Base-by-base conservation (phyloP, 306 rosid genomes). In the Cicer bijugum region DNA sequence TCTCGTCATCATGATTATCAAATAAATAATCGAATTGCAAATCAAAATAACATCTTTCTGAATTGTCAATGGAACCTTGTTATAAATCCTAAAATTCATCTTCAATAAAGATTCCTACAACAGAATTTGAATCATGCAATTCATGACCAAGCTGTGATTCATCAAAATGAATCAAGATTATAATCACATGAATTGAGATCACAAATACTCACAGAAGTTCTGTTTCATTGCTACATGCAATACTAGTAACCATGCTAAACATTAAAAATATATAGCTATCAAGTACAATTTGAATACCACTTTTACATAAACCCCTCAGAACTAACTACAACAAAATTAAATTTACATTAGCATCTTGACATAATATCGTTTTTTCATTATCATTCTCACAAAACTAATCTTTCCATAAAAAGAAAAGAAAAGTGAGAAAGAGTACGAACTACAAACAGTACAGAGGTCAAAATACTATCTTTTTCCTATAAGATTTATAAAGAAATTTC, bases 331-430 rank as follows among this genome's bases (percentile, higher is more conserved):
- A 42, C 19, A 39, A 69, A 69, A 69, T 53, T 46, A 10, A 56
- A 62, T 70, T 53, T 70, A 70, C 78, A 71, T 14, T 51, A 63
- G 39, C 71, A 80, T 58, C 58, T 58, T 58, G 48, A 28, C 39
- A 51, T 28, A 28, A 28, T 28, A 28, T 4, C 35, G 0, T 28
- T 28, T 28, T 28, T 28, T 28, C 78, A 71, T 14, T 51, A 63
- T 23, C 71, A 80, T 58, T 50, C 66, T 58, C 57, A 28, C 39
- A 51, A 73, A 72, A 67, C 67, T 75, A 12, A 3, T 48, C 50
- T 19, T 50, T 50, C n/a, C 35, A 48, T 7, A 14, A 48, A 10
- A 10, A 37, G 19, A 35, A 63, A 50, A 8, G 39, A 37, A 57
- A 46, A 38, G 48, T 17, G 8, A 57, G 37, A 42, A 45, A 57